phyloP scores from a whole-genome alignment of 768 basidiomycete genomes.

The Lactarius pseudohatsudake region DNA sequence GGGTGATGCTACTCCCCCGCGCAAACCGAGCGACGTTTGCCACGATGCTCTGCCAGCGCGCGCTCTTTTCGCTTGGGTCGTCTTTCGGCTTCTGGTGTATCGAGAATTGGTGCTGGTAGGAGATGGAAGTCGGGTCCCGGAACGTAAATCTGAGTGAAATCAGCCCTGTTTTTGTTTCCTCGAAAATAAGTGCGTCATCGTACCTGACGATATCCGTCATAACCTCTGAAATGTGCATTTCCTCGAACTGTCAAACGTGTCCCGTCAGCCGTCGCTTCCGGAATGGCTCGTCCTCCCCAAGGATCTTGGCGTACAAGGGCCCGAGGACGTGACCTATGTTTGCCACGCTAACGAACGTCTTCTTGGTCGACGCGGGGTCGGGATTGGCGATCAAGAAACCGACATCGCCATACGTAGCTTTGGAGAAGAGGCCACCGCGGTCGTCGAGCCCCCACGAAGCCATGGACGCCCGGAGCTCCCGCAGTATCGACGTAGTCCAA shows the following conservation, averaged over 20 bases:
- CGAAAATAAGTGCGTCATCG: neutral
- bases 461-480: slow-evolving; percentile 20
- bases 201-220: slow-evolving; percentile 13
- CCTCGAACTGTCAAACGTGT: slow-evolving; percentile 18
- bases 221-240: slow-evolving; percentile 10
- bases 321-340: slow-evolving; percentile 9
- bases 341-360: slow-evolving; percentile 15
- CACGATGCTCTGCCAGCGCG: slow-evolving; percentile 14
- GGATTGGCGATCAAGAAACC: slow-evolving; percentile 12
- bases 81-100: slow-evolving; percentile 17
- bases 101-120: slow-evolving; percentile 18
- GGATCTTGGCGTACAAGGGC: slow-evolving; percentile 9
- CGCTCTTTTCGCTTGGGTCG: slow-evolving; percentile 14
- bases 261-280: slow-evolving; percentile 11
- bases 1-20: neutral
- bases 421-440: slow-evolving; percentile 15
- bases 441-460: slow-evolving; percentile 20
- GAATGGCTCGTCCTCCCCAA: slow-evolving; percentile 21
- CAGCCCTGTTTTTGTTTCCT: neutral
- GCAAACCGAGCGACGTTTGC: slow-evolving; percentile 5
- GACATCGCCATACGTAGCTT: slow-evolving; percentile 18
- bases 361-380: slow-evolving; percentile 10
- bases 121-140: slow-evolving; percentile 6
- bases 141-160: slow-evolving; percentile 13
- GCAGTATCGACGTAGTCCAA: slow-evolving; percentile 14